These are phyloP conservation scores for Fusarium decemcellulare DNA, from an alignment of 2,329 filamentous ascomycete genomes.

Conservation along the genomic window DNA sequence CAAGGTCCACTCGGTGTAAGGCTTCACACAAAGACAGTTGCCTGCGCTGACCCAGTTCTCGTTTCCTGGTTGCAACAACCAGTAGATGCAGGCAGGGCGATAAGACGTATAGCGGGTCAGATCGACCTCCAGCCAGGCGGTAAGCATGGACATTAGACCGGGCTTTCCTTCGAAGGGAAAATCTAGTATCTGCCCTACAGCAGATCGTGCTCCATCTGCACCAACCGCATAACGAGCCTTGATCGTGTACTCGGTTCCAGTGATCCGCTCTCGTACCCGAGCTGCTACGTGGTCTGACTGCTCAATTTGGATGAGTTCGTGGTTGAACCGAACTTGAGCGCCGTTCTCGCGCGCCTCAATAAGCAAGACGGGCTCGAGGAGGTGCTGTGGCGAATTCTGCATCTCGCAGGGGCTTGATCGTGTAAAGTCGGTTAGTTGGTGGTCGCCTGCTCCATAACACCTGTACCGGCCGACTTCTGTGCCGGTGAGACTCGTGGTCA, in stretches of 20 bases:
- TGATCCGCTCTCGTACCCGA: slow-evolving; percentile 22
- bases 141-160: slow-evolving; percentile 28
- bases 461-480: slow-evolving; percentile 25
- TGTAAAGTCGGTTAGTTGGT: slow-evolving; percentile 26
- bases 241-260: slow-evolving; percentile 15
- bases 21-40: slow-evolving; percentile 17
- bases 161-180: slow-evolving; percentile 29
- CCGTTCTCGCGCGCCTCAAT: slow-evolving; percentile 14
- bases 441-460: slow-evolving; percentile 25
- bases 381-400: slow-evolving; percentile 18
- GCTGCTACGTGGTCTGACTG: slow-evolving; percentile 21
- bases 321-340: slow-evolving; percentile 30
- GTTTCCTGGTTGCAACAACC: slow-evolving; percentile 27
- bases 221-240: slow-evolving; percentile 26
- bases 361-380: slow-evolving; percentile 21
- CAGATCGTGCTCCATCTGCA: slow-evolving; percentile 27
- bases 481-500: slow-evolving; percentile 27
- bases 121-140: slow-evolving; percentile 28
- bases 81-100: slow-evolving; percentile 31
- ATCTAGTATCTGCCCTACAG: slow-evolving; percentile 19
- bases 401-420: slow-evolving; percentile 26
- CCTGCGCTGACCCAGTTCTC: slow-evolving; percentile 29
- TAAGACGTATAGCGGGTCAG: slow-evolving; percentile 16
- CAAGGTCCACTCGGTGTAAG: slow-evolving; percentile 30
- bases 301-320: slow-evolving; percentile 24